Conservation (phyloP, 768 basidiomycete genomes). For the Lactarius vividus region DNA sequence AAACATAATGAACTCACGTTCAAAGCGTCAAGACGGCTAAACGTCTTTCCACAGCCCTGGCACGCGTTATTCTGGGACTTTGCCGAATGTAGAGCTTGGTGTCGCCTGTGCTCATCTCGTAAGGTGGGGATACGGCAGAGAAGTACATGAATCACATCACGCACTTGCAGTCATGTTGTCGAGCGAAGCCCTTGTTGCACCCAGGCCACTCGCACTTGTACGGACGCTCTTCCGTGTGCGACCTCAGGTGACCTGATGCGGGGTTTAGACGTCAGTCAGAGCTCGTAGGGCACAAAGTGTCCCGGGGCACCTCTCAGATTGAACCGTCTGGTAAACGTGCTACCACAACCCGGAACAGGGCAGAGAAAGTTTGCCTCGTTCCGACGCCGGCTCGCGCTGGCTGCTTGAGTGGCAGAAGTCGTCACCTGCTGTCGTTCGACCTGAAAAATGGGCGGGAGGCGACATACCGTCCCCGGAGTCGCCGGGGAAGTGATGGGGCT, state of each 20-base stretch:
- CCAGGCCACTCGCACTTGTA: conserved; percentile 93
- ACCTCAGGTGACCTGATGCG: conserved; percentile 77
- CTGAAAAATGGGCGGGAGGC: conserved; percentile 80
- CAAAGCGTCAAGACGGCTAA: conserved; percentile 89
- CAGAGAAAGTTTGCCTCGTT: conserved; percentile 86
- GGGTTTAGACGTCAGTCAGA: conserved; percentile 17
- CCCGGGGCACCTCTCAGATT: conserved; percentile 68
- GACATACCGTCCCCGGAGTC: conserved; percentile 37
- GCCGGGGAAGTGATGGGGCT: conserved; percentile 22
- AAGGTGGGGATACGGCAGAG: conserved; percentile 2
- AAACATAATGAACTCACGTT: conserved; percentile 61
- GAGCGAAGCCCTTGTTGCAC: conserved; percentile 91
- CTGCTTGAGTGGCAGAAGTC: conserved; percentile 88
- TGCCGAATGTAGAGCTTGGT: conserved; percentile 84
- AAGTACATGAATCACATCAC: conserved; percentile 34
- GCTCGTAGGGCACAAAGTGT: conserved; percentile 10
- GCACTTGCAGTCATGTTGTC: conserved; percentile 96
- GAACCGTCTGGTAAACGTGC: conserved; percentile 72
- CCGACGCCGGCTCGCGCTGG: conserved; percentile 82
- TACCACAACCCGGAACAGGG: conserved; percentile 40
- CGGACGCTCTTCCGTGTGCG: conserved; percentile 93
- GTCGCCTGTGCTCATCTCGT: conserved; percentile 52
- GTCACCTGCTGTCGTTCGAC: conserved; percentile 96
- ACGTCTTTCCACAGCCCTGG: conserved; percentile 90
- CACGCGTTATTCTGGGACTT: conserved; percentile 85